Base-by-base conservation (phyloP, 306 rosid species). In the Ziziphus jujuba region DNA sequence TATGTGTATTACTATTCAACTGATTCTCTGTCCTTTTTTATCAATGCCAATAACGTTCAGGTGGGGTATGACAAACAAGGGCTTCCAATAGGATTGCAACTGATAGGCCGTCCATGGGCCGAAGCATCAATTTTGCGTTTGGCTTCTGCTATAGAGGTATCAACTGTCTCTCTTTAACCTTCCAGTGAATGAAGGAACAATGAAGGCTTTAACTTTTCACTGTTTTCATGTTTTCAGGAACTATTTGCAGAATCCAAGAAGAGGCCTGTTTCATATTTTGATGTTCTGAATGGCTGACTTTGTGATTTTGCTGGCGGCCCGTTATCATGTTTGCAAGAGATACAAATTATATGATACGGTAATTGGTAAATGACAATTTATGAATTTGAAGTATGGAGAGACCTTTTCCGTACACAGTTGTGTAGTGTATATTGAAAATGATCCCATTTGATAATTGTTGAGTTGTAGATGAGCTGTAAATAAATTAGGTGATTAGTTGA, bases 31-130 rank as follows among this genome's bases (percentile, higher is more conserved):
- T 51, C 14, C 14, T 65, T 49, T 35, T 23, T 16, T 35, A 48
- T 50, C 19, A 22, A 44, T 44, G 10, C 47, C 28, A 57, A 62
- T 10, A 28, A 15, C 45, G 19, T 76, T 43, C 71, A 81, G 86
- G 81, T 81, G 66, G 82, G 82, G 19, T 77, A 77, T 21, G 86
- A 81, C 50, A 81, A 77, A 67, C 80, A 86, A 81, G 98, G 97
- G 50, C 97, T 92, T 79, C 98, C 97, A 38, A 90, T 89, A 63
- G 97, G 98, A 25, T 77, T 92, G 84, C 98, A 92, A 80, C 71
- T 92, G 55, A 81, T 90, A 1, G 98, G 98, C 72, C 89, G 93
- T 71, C 98, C 98, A 25, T 87, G 98, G 98, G 91, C 84, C 14
- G 98, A 92, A 83, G 97, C 98, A 61, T 79, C 96, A 9, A 68